Evolutionary conservation across 352 stramenopile genomes (phyloP).

Genomic region (Pythium insidiosum): DNA sequence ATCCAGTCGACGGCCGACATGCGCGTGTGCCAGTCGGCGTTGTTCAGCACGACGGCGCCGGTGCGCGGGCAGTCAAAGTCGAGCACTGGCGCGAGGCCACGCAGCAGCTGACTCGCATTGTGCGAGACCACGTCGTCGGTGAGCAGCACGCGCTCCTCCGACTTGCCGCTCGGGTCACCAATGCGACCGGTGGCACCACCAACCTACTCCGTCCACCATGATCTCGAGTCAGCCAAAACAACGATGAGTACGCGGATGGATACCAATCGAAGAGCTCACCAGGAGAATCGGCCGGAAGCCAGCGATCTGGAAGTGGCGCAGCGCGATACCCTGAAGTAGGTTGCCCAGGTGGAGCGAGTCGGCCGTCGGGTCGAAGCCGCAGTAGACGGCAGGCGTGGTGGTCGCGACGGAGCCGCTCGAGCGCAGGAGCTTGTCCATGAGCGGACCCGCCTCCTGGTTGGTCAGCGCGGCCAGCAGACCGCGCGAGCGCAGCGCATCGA

Average conservation of each 20-base stretch:
- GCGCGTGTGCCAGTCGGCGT: constrained; percentile 94
- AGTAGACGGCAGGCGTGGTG: constrained; percentile 56
- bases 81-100: constrained; percentile 92
- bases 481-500: constrained; percentile 48
- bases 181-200: constrained; percentile 90
- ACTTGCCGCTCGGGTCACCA: constrained; percentile 98
- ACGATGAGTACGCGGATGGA: too few species aligned
- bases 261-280: too few species aligned
- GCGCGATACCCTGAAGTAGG: constrained; percentile 75
- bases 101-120: constrained; percentile 88
- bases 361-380: constrained; percentile 90
- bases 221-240: too few species aligned
- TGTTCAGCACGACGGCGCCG: constrained; percentile 96
- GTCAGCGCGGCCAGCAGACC: constrained; percentile 73
- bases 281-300: constrained; percentile 89
- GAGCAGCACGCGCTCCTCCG: constrained; percentile 94
- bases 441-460: constrained; percentile 40
- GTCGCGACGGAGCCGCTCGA: background rate
- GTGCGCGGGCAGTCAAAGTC: constrained; percentile 86
- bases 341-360: constrained; percentile 89
- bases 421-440: constrained; percentile 44
- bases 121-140: constrained; percentile 88
- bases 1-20: constrained; percentile 97
- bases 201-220: constrained; percentile 16
- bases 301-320: constrained; percentile 84